Evolutionary conservation across 371 early-diverging fungal species (phyloP).

Genomic region (Saksenaea oblongispora): DNA sequence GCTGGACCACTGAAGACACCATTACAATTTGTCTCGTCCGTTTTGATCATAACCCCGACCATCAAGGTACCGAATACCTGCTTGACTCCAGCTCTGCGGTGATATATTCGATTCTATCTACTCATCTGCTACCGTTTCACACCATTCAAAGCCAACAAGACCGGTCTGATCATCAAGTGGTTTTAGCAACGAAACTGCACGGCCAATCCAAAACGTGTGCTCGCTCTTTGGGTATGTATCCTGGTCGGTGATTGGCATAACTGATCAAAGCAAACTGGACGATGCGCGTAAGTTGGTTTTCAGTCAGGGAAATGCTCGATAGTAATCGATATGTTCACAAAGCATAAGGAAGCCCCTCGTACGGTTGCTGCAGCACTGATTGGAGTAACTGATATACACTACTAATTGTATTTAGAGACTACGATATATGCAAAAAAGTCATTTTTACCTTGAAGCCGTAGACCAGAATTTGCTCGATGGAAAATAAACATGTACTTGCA

Average conservation of each 20-base stretch:
- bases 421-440: no score
- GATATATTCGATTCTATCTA: constrained; percentile 1
- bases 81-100: constrained; percentile 1
- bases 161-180: constrained; percentile 26
- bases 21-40: constrained; percentile 2
- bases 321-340: not conserved
- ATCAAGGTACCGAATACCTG: constrained; percentile 1
- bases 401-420: no score
- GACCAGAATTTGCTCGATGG: no score
- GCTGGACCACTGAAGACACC: not conserved
- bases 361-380: not conserved
- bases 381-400: not conserved
- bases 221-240: no score
- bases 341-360: not conserved
- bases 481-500: no score
- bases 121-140: constrained; percentile 11
- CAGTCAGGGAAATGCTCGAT: not conserved
- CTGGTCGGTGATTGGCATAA: no score
- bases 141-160: constrained; percentile 25
- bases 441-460: no score
- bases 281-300: not conserved
- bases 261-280: no score
- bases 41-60: constrained; percentile 1
- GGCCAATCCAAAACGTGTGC: no score
- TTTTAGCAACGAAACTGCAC: no score